A percentile compares a stretch with the other conserved stretches of the same genome.
phyloP scores from a whole-genome alignment of 768 basidiomycete genomes.

The Russula emetica region DNA sequence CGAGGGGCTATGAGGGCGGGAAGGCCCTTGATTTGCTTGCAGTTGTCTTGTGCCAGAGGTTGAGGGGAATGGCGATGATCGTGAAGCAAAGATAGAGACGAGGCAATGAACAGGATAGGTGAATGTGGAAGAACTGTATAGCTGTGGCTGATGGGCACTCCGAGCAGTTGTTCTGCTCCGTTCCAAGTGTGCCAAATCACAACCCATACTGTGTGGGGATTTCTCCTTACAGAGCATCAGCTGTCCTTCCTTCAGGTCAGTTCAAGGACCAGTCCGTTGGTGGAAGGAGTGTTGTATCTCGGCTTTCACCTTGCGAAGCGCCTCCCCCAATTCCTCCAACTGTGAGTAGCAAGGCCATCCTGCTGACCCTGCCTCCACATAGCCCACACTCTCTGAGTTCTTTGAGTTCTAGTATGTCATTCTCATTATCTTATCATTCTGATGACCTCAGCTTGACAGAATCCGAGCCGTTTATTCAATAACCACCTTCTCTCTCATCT shows the following conservation, averaged over 20 bases:
- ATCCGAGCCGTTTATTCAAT: conserved; percentile 33
- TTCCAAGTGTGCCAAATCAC: no score
- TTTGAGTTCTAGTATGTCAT: conserved; percentile 38
- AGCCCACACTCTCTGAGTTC: conserved; percentile 42
- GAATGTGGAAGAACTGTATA: no score
- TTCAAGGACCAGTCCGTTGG: conserved; percentile 25
- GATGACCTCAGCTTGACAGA: conserved; percentile 56
- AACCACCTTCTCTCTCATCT: conserved; percentile 6
- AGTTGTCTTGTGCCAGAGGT: no score
- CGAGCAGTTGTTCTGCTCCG: no score
- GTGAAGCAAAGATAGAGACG: no score
- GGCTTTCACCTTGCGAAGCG: conserved; percentile 27
- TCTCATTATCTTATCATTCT: conserved; percentile 63
- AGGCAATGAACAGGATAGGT: no score
- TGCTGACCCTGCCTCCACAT: conserved; percentile 43
- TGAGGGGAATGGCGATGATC: no score
- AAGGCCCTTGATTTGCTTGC: no score
- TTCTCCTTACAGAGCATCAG: no score
- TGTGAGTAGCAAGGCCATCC: conserved; percentile 27
- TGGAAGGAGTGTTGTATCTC: conserved; percentile 38
- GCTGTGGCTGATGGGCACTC: no score
- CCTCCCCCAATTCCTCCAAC: conserved; percentile 16
- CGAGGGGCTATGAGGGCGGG: no score
- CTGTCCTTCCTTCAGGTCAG: conserved; percentile 6
- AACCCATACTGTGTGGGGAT: no score